Conservation (phyloP, 495 filamentous ascomycete genomes). For the Aspergillus carlsbadensis region DNA sequence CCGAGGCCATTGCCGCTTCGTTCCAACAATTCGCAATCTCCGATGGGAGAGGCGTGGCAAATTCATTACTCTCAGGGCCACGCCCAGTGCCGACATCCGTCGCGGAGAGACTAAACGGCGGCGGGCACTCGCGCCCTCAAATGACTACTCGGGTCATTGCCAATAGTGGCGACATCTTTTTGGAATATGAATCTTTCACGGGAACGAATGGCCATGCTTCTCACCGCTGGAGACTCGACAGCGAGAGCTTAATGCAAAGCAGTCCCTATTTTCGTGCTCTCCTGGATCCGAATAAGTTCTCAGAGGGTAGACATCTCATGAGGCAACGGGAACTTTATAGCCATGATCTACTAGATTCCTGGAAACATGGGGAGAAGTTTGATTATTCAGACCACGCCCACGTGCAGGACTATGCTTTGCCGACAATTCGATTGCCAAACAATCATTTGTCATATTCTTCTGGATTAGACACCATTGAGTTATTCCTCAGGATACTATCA, state of each 20-base stretch:
- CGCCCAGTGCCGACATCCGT: background rate
- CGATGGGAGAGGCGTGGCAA: background rate
- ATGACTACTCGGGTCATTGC: constrained; percentile 21
- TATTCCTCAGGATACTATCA: constrained; percentile 39
- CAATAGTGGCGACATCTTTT: constrained; percentile 33
- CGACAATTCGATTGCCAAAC: constrained; percentile 29
- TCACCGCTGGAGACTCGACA: constrained; percentile 38
- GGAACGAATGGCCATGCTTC: constrained; percentile 2
- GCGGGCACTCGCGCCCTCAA: background rate
- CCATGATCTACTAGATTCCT: background rate
- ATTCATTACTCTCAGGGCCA: background rate
- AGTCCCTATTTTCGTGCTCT: constrained; percentile 48
- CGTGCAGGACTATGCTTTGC: constrained; percentile 17
- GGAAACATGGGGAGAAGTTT: background rate
- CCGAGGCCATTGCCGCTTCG: background rate
- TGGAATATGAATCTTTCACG: constrained; percentile 30
- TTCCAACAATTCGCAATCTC: constrained; percentile 1
- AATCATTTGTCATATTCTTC: constrained; percentile 22
- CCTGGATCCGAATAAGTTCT: constrained; percentile 48
- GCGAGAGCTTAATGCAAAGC: constrained; percentile 27
- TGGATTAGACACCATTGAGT: constrained; percentile 35
- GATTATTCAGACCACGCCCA: background rate
- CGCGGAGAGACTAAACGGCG: background rate
- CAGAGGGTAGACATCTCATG: constrained; percentile 40
- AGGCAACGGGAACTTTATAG: constrained; percentile 21